Conservation (phyloP, 371 early-diverging fungal genomes). For the Mucor lusitanicus region DNA sequence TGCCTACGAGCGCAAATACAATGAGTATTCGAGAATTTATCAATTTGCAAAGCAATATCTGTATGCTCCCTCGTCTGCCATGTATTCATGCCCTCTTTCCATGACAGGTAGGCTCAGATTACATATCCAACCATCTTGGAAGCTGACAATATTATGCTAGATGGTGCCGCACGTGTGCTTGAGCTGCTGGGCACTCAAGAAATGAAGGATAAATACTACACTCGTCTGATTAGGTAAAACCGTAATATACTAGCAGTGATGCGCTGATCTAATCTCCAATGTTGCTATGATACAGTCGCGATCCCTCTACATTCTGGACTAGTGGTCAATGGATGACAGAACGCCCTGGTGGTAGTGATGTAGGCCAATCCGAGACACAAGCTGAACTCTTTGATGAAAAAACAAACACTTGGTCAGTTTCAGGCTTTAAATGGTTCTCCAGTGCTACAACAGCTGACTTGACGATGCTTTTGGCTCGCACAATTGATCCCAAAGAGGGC, state of each 20-base stretch:
- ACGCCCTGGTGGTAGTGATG: conserved; percentile 68
- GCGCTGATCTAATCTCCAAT: background rate
- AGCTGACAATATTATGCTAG: conserved; percentile 12
- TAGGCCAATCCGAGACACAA: conserved; percentile 51
- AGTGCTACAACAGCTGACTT: conserved; percentile 73
- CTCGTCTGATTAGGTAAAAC: conserved; percentile 41
- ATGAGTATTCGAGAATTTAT: conserved; percentile 55
- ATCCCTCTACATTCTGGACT: conserved; percentile 60
- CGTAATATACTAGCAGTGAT: background rate
- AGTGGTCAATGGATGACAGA: conserved; percentile 84
- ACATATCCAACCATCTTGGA: background rate
- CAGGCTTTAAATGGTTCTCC: conserved; percentile 77
- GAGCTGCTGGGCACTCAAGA: conserved; percentile 55
- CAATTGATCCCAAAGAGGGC: conserved; percentile 46
- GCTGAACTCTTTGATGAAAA: conserved; percentile 47
- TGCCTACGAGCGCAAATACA: conserved; percentile 60
- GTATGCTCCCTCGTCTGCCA: conserved; percentile 55
- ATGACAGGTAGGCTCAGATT: conserved; percentile 54
- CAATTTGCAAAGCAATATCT: conserved; percentile 72
- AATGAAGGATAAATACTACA: conserved; percentile 50
- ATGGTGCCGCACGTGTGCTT: conserved; percentile 66
- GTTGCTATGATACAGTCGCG: conserved; percentile 42
- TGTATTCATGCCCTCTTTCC: conserved; percentile 67
- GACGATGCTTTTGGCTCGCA: conserved; percentile 65
- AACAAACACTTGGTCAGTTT: conserved; percentile 51